Conservation (phyloP, 768 basidiomycete species). For the Holtermannia corniformis region DNA sequence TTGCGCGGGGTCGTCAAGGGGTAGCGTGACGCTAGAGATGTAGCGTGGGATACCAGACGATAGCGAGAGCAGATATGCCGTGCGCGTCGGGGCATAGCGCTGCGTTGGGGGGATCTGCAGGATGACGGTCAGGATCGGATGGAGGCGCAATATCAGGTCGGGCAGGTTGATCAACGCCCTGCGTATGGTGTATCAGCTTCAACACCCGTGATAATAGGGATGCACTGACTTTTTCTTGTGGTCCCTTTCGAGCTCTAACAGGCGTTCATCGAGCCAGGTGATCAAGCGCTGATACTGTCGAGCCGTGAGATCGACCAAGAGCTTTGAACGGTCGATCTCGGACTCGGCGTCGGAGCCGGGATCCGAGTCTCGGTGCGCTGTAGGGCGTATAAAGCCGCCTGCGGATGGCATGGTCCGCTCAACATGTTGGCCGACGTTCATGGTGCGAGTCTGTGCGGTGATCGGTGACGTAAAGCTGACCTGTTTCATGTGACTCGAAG, state of each 20-base stretch:
- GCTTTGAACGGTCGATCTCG: not conserved
- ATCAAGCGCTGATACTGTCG: constrained; percentile 13
- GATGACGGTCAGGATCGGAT: constrained; percentile 14
- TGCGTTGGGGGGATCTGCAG: constrained; percentile 18
- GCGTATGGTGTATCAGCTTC: not conserved
- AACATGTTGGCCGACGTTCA: not conserved
- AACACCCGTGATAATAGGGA: not conserved
- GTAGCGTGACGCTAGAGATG: constrained; percentile 13
- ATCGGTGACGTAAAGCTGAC: not conserved
- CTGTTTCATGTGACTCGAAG: not conserved
- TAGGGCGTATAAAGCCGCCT: too few species aligned
- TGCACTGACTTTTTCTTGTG: constrained; percentile 15
- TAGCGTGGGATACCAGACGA: constrained; percentile 12
- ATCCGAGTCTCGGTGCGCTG: too few species aligned
- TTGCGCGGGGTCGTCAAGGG: constrained; percentile 6
- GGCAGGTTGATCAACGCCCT: constrained; percentile 14
- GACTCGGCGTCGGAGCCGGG: too few species aligned
- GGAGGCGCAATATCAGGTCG: constrained; percentile 8
- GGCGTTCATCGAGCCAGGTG: constrained; percentile 15
- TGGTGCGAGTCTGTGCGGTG: not conserved
- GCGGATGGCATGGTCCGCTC: not conserved
- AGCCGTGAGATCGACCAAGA: constrained; percentile 10
- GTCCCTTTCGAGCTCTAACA: constrained; percentile 16
- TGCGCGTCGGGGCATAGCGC: constrained; percentile 11
- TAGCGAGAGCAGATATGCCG: constrained; percentile 16